Conservation (phyloP, 1,284 basidiomycete genomes). For the Pholiota adiposa region DNA sequence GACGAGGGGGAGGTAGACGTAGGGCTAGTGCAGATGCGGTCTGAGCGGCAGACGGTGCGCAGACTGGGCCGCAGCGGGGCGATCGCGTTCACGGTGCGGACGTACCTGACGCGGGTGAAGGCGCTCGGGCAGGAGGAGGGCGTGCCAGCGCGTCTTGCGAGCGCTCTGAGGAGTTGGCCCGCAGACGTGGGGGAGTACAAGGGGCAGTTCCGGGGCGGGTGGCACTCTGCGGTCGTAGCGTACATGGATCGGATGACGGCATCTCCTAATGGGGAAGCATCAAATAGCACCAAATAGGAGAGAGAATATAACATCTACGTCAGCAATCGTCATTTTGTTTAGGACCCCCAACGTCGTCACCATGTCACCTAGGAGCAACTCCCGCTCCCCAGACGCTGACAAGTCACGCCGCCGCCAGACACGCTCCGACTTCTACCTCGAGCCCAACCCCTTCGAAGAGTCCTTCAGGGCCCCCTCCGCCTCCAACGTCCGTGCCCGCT, state of each 20-base stretch:
- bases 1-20: conserved; percentile 34
- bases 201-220: conserved; percentile 46
- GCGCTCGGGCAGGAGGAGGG: conserved; percentile 65
- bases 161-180: conserved; percentile 72
- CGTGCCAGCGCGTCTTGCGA: conserved; percentile 68
- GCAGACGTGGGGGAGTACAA: conserved; percentile 69
- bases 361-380: conserved; percentile 41
- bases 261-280: conserved; percentile 29
- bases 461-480: conserved; percentile 75
- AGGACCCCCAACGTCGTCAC: conserved; percentile 38
- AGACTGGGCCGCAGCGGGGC: conserved; percentile 69
- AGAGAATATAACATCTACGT: conserved; percentile 47
- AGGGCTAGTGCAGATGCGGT: conserved; percentile 60
- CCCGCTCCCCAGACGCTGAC: conserved; percentile 31
- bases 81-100: conserved; percentile 79
- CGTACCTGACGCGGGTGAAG: conserved; percentile 67
- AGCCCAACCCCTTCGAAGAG: conserved; percentile 97
- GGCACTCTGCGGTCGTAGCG: conserved; percentile 31
- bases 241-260: conserved; percentile 31
- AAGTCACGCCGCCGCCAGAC: conserved; percentile 40
- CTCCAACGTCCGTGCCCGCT: conserved; percentile 52
- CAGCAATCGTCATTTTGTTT: conserved; percentile 49
- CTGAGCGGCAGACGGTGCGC: conserved; percentile 76
- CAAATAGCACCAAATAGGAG: conserved; percentile 45
- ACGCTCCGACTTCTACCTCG: conserved; percentile 77